Evolutionary conservation across 1,284 basidiomycete genomes (phyloP).

Genomic region (Quambalaria eucalypti): DNA sequence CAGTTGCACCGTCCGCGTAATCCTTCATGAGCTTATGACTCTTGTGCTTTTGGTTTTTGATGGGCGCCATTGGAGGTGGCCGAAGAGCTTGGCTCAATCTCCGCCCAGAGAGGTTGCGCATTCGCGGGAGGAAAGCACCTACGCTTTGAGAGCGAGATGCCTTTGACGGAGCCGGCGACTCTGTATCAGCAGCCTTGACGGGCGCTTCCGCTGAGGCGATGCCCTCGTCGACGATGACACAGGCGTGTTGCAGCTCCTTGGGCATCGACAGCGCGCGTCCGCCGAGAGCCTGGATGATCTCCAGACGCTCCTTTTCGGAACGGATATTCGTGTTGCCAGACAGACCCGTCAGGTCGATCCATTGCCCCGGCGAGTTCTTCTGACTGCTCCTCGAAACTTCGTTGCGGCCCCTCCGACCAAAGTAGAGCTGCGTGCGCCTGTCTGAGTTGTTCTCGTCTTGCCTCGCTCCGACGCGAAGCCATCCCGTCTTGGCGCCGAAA

Average conservation of each 20-base stretch:
- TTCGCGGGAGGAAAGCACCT: constrained; percentile 7
- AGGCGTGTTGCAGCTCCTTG: constrained; percentile 29
- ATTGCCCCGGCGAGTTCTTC: constrained; percentile 16
- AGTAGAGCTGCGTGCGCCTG: constrained; percentile 9
- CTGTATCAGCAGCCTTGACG: no score
- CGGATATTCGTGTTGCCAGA: background rate
- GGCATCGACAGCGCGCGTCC: constrained; percentile 17
- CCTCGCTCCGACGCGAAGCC: constrained; percentile 36
- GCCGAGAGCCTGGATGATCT: background rate
- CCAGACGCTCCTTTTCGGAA: background rate
- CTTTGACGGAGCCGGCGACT: no score
- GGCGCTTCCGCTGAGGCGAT: background rate
- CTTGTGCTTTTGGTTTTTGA: no score
- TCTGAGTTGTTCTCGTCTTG: constrained; percentile 11
- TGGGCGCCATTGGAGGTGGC: background rate
- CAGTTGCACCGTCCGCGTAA: no score
- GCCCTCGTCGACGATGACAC: constrained; percentile 35
- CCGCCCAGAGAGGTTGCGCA: background rate
- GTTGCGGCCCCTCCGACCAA: constrained; percentile 8
- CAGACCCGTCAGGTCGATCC: constrained; percentile 41
- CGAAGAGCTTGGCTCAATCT: background rate
- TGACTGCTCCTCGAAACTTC: constrained; percentile 7
- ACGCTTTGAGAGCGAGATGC: background rate
- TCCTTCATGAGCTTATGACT: no score
- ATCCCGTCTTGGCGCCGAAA: constrained; percentile 41